phyloP scores from a whole-genome alignment of 2,329 filamentous ascomycete genomes.

The Fusarium kyushuense region DNA sequence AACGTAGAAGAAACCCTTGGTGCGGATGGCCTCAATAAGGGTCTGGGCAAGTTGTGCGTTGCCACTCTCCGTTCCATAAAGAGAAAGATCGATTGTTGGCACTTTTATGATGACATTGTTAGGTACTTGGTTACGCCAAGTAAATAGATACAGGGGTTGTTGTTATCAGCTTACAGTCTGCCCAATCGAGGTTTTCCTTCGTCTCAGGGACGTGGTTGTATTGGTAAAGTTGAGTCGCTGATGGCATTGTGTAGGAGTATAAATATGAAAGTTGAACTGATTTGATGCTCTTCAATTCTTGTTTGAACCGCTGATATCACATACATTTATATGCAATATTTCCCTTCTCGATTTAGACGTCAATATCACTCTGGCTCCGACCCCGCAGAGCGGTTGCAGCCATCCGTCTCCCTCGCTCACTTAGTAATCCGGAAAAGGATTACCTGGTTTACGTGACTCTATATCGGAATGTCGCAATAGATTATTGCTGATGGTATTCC shows the following conservation, averaged over 20 bases:
- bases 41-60: slow-evolving; percentile 48
- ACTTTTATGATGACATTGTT: slow-evolving; percentile 41
- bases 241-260: background rate
- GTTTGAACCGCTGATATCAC: accelerated
- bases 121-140: background rate
- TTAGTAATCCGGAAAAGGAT: background rate
- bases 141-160: background rate
- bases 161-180: slow-evolving; percentile 47
- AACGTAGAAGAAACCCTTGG: slow-evolving; percentile 54
- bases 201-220: slow-evolving; percentile 55
- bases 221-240: slow-evolving; percentile 30
- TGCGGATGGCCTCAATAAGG: slow-evolving; percentile 52
- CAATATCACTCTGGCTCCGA: background rate
- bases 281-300: background rate
- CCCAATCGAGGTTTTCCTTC: slow-evolving; percentile 54
- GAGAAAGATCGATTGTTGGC: slow-evolving; percentile 51
- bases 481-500: background rate
- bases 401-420: background rate
- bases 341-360: accelerated
- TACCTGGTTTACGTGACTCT: background rate
- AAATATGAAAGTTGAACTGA: accelerated
- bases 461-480: slow-evolving; percentile 2
- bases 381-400: background rate
- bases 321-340: background rate
- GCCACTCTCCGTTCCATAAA: slow-evolving; percentile 50